phyloP scores from a whole-genome alignment of 495 filamentous ascomycete genomes.

The Lophiotrema nucula region DNA sequence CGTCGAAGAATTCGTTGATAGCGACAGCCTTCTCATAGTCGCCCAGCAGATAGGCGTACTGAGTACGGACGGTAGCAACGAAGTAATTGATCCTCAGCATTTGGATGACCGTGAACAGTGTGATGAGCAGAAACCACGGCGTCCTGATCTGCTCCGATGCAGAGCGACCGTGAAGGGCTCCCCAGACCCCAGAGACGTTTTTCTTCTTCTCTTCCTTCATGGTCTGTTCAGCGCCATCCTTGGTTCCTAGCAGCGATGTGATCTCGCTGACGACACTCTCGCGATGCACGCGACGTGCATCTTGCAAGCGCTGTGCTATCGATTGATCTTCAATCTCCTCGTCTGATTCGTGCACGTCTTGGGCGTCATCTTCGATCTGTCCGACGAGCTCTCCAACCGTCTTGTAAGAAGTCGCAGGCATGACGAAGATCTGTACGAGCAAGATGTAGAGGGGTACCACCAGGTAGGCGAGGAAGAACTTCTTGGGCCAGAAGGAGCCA shows the following conservation, averaged over 20 bases:
- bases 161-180: slow-evolving; percentile 75
- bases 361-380: slow-evolving; percentile 58
- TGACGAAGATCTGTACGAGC: slow-evolving; percentile 66
- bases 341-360: slow-evolving; percentile 48
- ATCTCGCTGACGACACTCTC: slow-evolving; percentile 71
- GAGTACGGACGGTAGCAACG: slow-evolving; percentile 81
- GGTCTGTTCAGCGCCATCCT: slow-evolving; percentile 54
- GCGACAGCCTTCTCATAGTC: slow-evolving; percentile 56
- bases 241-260: slow-evolving; percentile 64
- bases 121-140: slow-evolving; percentile 86
- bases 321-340: slow-evolving; percentile 38
- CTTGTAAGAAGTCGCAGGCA: slow-evolving; percentile 82
- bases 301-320: slow-evolving; percentile 36
- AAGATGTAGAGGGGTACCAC: slow-evolving; percentile 70
- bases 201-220: slow-evolving; percentile 59
- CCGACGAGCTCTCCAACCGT: slow-evolving; percentile 79
- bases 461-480: slow-evolving; percentile 78
- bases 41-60: slow-evolving; percentile 78
- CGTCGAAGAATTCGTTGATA: slow-evolving; percentile 84
- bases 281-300: slow-evolving; percentile 62
- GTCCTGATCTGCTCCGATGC: slow-evolving; percentile 72
- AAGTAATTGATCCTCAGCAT: slow-evolving; percentile 99
- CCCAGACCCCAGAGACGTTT: slow-evolving; percentile 76
- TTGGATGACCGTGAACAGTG: slow-evolving; percentile 81
- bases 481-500: slow-evolving; percentile 60